Evolutionary conservation across 495 filamentous ascomycete species (phyloP).

Genomic region (Neurospora pannonica): DNA sequence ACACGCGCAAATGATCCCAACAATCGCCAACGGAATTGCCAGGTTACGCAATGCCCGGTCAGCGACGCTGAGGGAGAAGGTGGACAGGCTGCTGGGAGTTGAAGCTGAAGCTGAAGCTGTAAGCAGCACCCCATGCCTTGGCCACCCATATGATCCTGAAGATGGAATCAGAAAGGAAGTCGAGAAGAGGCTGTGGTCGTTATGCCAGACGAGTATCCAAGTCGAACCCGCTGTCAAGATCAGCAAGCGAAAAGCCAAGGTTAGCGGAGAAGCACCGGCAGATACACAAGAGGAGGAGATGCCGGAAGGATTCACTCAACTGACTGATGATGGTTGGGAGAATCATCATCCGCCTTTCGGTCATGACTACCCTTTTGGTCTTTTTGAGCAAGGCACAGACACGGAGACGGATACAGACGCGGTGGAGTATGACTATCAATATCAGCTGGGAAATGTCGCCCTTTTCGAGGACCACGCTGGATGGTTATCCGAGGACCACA

Average conservation of each 20-base stretch:
- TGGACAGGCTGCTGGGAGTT: neutral
- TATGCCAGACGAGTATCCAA: conserved; percentile 18
- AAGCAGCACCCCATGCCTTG: neutral
- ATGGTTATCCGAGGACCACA: neutral
- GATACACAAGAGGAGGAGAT: neutral
- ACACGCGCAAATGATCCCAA: conserved; percentile 13
- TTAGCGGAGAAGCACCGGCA: neutral
- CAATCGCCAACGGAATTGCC: conserved; percentile 14
- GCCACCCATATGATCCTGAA: neutral
- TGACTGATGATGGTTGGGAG: neutral
- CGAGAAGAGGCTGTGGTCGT: conserved; percentile 11
- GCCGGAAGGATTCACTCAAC: neutral
- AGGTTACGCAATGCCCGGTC: conserved; percentile 16
- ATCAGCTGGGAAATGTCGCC: neutral
- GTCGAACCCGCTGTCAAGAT: conserved; percentile 3
- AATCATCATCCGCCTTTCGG: neutral
- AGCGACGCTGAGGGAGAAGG: conserved; percentile 15
- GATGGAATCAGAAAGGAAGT: conserved; percentile 1
- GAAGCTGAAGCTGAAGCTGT: neutral
- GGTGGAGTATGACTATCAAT: neutral
- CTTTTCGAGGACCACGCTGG: neutral
- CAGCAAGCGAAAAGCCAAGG: neutral
- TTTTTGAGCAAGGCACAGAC: neutral
- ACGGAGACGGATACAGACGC: neutral
- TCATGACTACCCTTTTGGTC: neutral